Evolutionary conservation across 2,329 filamentous ascomycete species (phyloP), one percentile per base, ranked within the genome.

Genomic region (Rachicladosporium sp.): DNA sequence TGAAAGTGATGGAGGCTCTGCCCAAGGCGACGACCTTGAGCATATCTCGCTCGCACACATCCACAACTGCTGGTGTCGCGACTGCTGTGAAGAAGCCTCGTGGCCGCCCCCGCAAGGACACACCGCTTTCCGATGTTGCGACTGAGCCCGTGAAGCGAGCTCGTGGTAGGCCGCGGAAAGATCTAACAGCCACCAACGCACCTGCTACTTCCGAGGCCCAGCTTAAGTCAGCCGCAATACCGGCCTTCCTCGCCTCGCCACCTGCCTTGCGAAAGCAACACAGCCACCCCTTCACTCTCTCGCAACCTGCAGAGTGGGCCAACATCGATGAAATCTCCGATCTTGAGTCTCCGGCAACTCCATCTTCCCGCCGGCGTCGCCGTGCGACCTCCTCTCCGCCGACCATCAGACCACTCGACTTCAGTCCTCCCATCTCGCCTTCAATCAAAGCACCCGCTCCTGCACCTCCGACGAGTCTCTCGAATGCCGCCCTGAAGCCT

Each of bases 311-410:
- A 5, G 44, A 46, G 8, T 55, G 47, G 41, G 38, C 46, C 7
- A 45, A 52, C 33, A 56, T 57, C 10, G 54, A 57, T 10, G 53
- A 56, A 19, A 60, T 60, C 31, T 56, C 53, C 3, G 58, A 60
- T 42, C 42, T 50, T 4, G 58, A 60, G 5, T 38, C 46, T 2
- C 47, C 50, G 4, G 37, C 43, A 6, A 57, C 57, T 6, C 51
- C 54, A 3, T 55, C 56, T 2, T 57, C 58, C 6, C 53, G 54
- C n/a, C 35, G 40, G 10, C 47, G 56, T 9, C 46, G 52, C 31
- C 48, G 51, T 31, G 50, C 56, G 4, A 41, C 39, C 4, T 50
- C 50, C 4, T 48, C 53, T 2, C 46, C 52, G 10, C 44, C 46
- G 6, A 31, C 45, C 2, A 35, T 49, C 2, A 40, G 41, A 29